A percentile compares a stretch with the other conserved stretches of the same genome.
phyloP scores from a whole-genome alignment of 148 eudicot species.

The Fagopyrum esculentum region DNA sequence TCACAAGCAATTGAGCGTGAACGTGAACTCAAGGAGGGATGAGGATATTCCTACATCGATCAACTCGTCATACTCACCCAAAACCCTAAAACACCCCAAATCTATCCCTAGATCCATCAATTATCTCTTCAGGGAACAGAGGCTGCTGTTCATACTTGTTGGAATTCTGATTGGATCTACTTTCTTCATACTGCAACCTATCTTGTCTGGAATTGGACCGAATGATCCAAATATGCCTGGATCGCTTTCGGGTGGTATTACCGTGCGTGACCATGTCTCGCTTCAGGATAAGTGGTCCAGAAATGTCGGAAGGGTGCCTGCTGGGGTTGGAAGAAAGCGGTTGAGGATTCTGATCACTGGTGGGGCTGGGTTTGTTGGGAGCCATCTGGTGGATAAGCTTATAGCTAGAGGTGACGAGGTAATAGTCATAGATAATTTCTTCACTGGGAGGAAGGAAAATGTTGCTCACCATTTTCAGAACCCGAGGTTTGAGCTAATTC shows the following conservation, averaged over 20 bases:
- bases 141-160: slow-evolving; percentile 59
- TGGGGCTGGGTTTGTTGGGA: slow-evolving; percentile 88
- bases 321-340: slow-evolving; percentile 68
- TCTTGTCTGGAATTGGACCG: slow-evolving; percentile 17
- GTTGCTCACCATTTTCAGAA: slow-evolving; percentile 80
- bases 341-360: slow-evolving; percentile 86
- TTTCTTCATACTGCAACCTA: slow-evolving; percentile 40
- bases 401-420: slow-evolving; percentile 80
- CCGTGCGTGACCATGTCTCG: slow-evolving; percentile 9
- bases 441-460: slow-evolving; percentile 88
- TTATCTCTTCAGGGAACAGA: slow-evolving; percentile 71
- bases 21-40: slow-evolving; percentile 10
- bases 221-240: slow-evolving; percentile 29
- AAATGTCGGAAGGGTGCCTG: slow-evolving; percentile 52
- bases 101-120: slow-evolving; percentile 45
- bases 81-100: slow-evolving; percentile 58
- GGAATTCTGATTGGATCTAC: slow-evolving; percentile 61
- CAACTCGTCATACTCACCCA: slow-evolving; percentile 46
- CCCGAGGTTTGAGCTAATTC: slow-evolving; percentile 83
- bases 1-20: slow-evolving; percentile 15
- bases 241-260: slow-evolving; percentile 2
- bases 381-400: slow-evolving; percentile 76
- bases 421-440: slow-evolving; percentile 88
- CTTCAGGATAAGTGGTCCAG: slow-evolving; percentile 16
- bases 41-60: slow-evolving; percentile 12